Evolutionary conservation across 2,329 filamentous ascomycete genomes (phyloP), one percentile per base, ranked within the genome.

Genomic region (Pleoardoris graminearum): DNA sequence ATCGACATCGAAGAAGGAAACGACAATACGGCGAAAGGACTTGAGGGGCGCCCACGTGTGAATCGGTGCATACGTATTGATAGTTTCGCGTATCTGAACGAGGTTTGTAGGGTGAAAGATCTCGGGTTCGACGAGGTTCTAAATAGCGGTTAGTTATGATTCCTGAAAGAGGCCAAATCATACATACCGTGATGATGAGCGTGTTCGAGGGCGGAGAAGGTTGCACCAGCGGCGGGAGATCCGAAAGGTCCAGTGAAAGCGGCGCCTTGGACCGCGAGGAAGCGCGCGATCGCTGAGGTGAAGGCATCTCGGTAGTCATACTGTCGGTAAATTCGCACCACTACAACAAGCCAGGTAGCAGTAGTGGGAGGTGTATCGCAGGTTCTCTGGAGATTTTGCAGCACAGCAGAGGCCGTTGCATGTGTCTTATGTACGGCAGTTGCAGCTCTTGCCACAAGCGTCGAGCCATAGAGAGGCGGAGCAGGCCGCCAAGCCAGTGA

Each of bases 141-240:
- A 46, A 2, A 22, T 27, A 12, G 59, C 42, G 63, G 61, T 70
- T 51, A 67, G 61, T 14, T 17, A 29, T 35, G 43, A 43, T 27
- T 8, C 47, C 25, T 2, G 11, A 21, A 6, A 38, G 7, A 29
- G 39, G 12, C 30, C 16, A 35, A 16, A 16, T 3, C 29, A 22
- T 10, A 61, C 74, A 58, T 66, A 77, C 76, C 65, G 90, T 94
- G 69, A 94, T 87, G 67, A 94, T 84, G 51, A 94, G 85, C 0
- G 90, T 94, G 78, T 94, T 94, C 61, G 87, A 89, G 5, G 89
- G 87, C 49, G 86, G 84, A 22, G 88, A 85, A n/a, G 89, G 89
- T 68, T 85, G 82, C 36, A 80, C 79, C 50, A 90, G 79, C 30
- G 87, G 82, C 44, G 90, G 89, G 36, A 93, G 76, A 67, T 80